phyloP scores from a whole-genome alignment of 306 rosid species.

The Vigna radiata region DNA sequence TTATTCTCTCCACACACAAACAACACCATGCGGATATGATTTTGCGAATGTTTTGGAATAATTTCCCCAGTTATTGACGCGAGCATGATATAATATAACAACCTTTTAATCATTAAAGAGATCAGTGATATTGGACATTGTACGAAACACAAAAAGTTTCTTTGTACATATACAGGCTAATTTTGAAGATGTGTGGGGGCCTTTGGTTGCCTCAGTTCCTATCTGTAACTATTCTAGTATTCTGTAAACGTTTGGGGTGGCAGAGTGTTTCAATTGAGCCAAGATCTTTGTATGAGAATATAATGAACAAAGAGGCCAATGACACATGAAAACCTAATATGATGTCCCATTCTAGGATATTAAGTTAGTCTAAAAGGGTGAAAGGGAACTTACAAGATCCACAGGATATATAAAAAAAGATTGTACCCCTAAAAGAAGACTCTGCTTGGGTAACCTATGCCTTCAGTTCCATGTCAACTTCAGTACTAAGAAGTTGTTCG shows the following conservation, averaged over 20 bases:
- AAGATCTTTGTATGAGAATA: constrained; percentile 4
- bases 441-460: constrained; percentile 38
- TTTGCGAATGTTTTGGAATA: too few species aligned
- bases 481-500: constrained; percentile 65
- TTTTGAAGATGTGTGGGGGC: constrained; percentile 13
- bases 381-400: constrained; percentile 59
- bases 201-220: neutral
- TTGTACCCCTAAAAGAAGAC: constrained; percentile 16
- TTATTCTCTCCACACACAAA: too few species aligned
- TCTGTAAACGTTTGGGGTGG: constrained; percentile 23
- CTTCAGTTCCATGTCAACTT: constrained; percentile 54
- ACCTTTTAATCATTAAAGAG: neutral
- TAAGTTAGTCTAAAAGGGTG: constrained; percentile 47
- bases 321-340: constrained; percentile 22
- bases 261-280: neutral
- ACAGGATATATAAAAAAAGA: constrained; percentile 51
- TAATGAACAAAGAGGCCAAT: constrained; percentile 16
- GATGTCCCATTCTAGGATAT: constrained; percentile 42
- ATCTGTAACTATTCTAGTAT: neutral
- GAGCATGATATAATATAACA: neutral
- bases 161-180: constrained; percentile 16
- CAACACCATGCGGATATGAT: too few species aligned
- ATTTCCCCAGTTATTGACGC: neutral
- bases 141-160: constrained; percentile 10
- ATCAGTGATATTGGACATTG: neutral